Percentiles rank a stretch among this genome's conserved stretches.
phyloP scores from a whole-genome alignment of 495 filamentous ascomycete genomes.

The Durotheca rogersii region DNA sequence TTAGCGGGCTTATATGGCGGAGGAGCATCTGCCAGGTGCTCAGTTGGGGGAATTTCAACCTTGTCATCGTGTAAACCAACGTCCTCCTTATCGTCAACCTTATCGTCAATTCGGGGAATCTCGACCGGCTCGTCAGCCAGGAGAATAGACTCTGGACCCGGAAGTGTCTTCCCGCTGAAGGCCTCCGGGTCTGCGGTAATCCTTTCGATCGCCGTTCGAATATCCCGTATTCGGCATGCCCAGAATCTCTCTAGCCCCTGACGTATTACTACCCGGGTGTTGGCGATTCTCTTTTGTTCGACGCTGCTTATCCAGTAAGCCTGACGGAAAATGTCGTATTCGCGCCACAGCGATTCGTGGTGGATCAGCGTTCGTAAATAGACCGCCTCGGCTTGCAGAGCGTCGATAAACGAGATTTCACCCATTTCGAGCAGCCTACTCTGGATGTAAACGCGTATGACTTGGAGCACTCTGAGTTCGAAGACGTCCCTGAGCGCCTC shows the following conservation, averaged over 20 bases:
- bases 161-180: no score
- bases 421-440: background rate
- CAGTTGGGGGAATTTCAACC: no score
- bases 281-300: background rate
- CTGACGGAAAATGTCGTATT: slow-evolving; percentile 19
- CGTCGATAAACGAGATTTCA: background rate
- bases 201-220: background rate
- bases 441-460: background rate
- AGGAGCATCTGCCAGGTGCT: no score
- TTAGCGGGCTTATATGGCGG: no score
- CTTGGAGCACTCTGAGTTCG: background rate
- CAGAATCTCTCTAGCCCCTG: background rate
- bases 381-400: slow-evolving; percentile 2
- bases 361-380: background rate
- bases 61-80: no score
- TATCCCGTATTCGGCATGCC: background rate
- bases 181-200: background rate
- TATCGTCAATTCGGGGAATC: no score
- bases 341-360: slow-evolving; percentile 17
- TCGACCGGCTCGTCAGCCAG: no score
- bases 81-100: no score
- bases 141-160: no score
- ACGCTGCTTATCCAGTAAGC: background rate
- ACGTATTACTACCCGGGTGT: background rate
- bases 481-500: slow-evolving; percentile 7